phyloP scores from a whole-genome alignment of 768 basidiomycete species.

The Leccinum arenicola region DNA sequence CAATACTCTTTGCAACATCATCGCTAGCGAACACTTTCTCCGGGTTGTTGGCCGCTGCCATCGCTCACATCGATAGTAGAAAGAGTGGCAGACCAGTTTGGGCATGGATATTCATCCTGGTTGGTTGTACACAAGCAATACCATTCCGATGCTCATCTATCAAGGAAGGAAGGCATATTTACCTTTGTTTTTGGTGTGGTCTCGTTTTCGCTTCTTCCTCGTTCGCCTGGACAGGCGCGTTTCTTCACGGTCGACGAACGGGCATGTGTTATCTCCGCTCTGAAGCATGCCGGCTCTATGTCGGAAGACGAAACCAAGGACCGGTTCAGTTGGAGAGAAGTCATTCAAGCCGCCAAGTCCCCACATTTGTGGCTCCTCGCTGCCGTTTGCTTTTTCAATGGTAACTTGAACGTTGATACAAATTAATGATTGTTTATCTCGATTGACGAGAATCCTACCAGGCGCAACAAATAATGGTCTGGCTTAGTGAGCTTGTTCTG shows the following conservation, averaged over 20 bases:
- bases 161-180: constrained; percentile 53
- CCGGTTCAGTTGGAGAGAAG: constrained; percentile 56
- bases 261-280: constrained; percentile 37
- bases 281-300: constrained; percentile 30
- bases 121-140: constrained; percentile 16
- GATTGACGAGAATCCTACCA: constrained; percentile 6
- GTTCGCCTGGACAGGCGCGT: constrained; percentile 39
- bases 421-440: background rate
- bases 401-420: constrained; percentile 23
- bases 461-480: constrained; percentile 18
- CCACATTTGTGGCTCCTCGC: constrained; percentile 50
- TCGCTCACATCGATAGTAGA: constrained; percentile 52
- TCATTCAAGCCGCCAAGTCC: constrained; percentile 43
- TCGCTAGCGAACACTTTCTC: constrained; percentile 61
- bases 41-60: constrained; percentile 60
- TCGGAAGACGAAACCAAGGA: constrained; percentile 42
- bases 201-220: constrained; percentile 49
- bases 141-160: background rate
- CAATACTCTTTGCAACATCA: constrained; percentile 40
- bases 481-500: constrained; percentile 20
- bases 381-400: constrained; percentile 52
- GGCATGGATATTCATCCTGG: constrained; percentile 60
- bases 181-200: constrained; percentile 55
- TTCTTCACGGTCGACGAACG: constrained; percentile 55
- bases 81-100: constrained; percentile 51